Base-by-base conservation (phyloP, 202 grass and related monocot species). In the Bolboschoenoplectus hybrid region DNA sequence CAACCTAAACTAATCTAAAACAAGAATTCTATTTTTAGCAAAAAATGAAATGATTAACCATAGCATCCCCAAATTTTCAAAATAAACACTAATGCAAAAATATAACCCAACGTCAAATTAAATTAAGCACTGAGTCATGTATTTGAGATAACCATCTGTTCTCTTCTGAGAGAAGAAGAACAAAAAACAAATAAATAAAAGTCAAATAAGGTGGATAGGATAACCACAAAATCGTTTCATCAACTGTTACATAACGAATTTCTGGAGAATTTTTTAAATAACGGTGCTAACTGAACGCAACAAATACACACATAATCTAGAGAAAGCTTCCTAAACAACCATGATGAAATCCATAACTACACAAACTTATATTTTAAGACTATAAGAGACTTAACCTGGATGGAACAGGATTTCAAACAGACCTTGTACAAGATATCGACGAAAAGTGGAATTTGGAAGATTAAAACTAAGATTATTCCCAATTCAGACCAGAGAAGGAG, bases 21-120 rank as follows among this genome's bases (percentile, higher is more conserved):
- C 45, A 84, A 84, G 64, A 43, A 13, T 84, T 2, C 63, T 84
- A 84, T 70, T 84, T 84, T 84, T 84, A 84, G 81, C 6, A 38
- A 84, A 55, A 49, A 64, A 26, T 26, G 26, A 26, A 51, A 63
- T 65, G 49, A 82, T 56, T 38, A 47, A 26, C 34, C 16, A 80
- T 39, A 40, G 43, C 7, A 35, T 53, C 47, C 34, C 20, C 39
- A 57, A 79, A 26, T 78, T 79, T 79, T 58, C 50, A 79, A 79
- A 58, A 5, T 4, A 38, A n/a, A 20, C 17, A 20, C 2, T 47
- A 20, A 49, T 73, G 7, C 69, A 71, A 55, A 26, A 20, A 40
- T n/a, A 36, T 57, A 78, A 60, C 9, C 14, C 75, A 79, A 60
- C 43, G 2, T 39, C 13, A 79, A 79, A 79, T n/a, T n/a, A 77